Conservation (phyloP, 352 stramenopile species). For the Blastocystis sp. region DNA sequence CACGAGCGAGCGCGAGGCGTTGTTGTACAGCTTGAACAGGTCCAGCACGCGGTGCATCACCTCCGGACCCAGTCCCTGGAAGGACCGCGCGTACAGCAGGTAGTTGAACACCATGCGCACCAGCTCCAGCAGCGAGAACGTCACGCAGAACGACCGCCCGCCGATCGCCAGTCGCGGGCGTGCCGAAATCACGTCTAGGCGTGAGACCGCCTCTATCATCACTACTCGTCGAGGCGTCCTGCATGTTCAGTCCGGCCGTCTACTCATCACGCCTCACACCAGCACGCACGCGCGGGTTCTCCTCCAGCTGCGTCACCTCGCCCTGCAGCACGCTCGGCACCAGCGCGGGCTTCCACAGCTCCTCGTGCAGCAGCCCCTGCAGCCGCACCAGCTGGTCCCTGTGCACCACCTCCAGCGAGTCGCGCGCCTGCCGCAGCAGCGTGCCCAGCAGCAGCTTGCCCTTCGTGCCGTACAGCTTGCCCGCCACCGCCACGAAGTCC, state of each 20-base stretch:
- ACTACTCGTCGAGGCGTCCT: background rate
- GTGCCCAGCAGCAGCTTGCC: constrained; percentile 31
- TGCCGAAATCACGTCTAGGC: background rate
- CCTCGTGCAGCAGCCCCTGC: constrained; percentile 41
- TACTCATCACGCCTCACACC: background rate
- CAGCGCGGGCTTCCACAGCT: constrained; percentile 44
- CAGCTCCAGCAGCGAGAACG: constrained; percentile 29
- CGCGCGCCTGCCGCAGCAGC: constrained; percentile 30
- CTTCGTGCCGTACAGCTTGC: constrained; percentile 24
- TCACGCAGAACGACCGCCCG: constrained; percentile 37
- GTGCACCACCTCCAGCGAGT: constrained; percentile 33
- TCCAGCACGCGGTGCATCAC: constrained; percentile 43
- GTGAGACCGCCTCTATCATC: too few species aligned
- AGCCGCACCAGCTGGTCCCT: constrained; percentile 28
- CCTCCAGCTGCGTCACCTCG: constrained; percentile 14
- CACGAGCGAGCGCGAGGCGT: constrained; percentile 1
- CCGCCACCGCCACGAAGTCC: constrained; percentile 44
- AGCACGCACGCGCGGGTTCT: constrained; percentile 7
- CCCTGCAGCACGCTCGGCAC: constrained; percentile 36
- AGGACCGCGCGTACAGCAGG: constrained; percentile 40
- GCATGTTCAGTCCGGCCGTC: background rate
- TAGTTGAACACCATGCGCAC: constrained; percentile 55
- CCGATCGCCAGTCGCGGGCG: constrained; percentile 30
- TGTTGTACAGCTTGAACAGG: constrained; percentile 29
- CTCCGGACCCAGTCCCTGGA: constrained; percentile 46